Conservation (phyloP, 352 stramenopile species). For the Phytophthora citrophthora region DNA sequence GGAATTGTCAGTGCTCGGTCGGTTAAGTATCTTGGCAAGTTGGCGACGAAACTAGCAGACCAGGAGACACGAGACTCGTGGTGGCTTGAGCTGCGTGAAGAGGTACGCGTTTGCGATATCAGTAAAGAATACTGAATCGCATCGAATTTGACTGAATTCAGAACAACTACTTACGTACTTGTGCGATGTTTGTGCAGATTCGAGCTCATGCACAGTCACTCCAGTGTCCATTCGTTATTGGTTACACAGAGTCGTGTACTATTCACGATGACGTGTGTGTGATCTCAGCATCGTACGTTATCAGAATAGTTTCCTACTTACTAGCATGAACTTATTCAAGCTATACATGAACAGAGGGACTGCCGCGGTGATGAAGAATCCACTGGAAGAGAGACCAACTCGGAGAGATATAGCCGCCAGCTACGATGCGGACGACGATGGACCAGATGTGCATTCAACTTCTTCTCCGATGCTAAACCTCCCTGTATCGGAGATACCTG, state of each 20-base stretch:
- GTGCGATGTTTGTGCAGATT: constrained; percentile 63
- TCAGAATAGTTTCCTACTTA: not conserved
- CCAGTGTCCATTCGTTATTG: constrained; percentile 96
- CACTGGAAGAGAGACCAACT: constrained; percentile 42
- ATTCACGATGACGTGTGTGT: constrained; percentile 98
- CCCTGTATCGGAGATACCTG: constrained; percentile 37
- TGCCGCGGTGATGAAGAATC: constrained; percentile 81
- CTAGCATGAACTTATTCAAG: not conserved
- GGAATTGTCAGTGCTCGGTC: constrained; percentile 88
- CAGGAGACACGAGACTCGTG: constrained; percentile 98
- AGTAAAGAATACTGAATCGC: too few relatives aligned
- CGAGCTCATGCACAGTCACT: constrained; percentile 95
- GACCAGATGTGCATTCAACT: constrained; percentile 26
- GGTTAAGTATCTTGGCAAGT: constrained; percentile 91
- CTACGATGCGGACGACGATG: constrained; percentile 57
- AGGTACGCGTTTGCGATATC: constrained; percentile 51
- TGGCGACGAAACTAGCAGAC: constrained; percentile 96
- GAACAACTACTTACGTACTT: not conserved
- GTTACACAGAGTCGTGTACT: constrained; percentile 96
- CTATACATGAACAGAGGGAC: constrained; percentile 54
- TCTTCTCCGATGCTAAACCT: constrained; percentile 47
- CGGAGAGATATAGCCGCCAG: constrained; percentile 44
- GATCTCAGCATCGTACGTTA: constrained; percentile 93
- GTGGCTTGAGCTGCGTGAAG: constrained; percentile 97
- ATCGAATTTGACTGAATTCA: too few relatives aligned